Percentiles rank a stretch among this genome's conserved stretches.
Evolutionary conservation across 2,329 filamentous ascomycete species (phyloP).

Genomic region (Hypomyces rosellus): DNA sequence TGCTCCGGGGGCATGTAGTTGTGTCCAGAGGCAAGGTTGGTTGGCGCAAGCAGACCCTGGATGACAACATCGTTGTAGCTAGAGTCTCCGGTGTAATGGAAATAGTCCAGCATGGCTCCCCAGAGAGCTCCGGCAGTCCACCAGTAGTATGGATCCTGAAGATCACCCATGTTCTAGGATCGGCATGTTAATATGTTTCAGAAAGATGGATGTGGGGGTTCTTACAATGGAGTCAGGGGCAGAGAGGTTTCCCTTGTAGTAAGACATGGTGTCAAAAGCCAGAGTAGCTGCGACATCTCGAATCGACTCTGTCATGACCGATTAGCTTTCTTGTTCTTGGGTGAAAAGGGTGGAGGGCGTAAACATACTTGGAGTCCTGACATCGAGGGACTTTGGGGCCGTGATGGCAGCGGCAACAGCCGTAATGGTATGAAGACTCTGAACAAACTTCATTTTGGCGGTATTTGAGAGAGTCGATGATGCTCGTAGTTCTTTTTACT

Average conservation of each 20-base stretch:
- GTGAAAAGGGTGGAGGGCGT: not conserved
- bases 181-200: not conserved
- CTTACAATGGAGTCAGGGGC: slow-evolving; percentile 40
- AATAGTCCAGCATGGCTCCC: slow-evolving; percentile 65
- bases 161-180: slow-evolving; percentile 49
- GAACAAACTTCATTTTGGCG: slow-evolving; percentile 20
- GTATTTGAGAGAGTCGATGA: not conserved
- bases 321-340: not conserved
- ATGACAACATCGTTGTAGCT: slow-evolving; percentile 55
- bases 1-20: slow-evolving; percentile 56
- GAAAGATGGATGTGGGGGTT: not conserved
- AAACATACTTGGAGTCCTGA: slow-evolving; percentile 28
- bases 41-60: slow-evolving; percentile 50
- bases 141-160: slow-evolving; percentile 63
- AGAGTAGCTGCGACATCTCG: slow-evolving; percentile 54
- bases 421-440: slow-evolving; percentile 19
- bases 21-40: slow-evolving; percentile 48
- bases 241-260: slow-evolving; percentile 56
- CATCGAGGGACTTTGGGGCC: slow-evolving; percentile 34
- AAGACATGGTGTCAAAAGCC: slow-evolving; percentile 55
- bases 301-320: slow-evolving; percentile 47
- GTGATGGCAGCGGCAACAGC: slow-evolving; percentile 22
- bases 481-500: not conserved
- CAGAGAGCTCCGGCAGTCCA: slow-evolving; percentile 61
- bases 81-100: slow-evolving; percentile 56